Conservation (phyloP, 1,284 basidiomycete genomes). For the Moesziomyces globuligerus region DNA sequence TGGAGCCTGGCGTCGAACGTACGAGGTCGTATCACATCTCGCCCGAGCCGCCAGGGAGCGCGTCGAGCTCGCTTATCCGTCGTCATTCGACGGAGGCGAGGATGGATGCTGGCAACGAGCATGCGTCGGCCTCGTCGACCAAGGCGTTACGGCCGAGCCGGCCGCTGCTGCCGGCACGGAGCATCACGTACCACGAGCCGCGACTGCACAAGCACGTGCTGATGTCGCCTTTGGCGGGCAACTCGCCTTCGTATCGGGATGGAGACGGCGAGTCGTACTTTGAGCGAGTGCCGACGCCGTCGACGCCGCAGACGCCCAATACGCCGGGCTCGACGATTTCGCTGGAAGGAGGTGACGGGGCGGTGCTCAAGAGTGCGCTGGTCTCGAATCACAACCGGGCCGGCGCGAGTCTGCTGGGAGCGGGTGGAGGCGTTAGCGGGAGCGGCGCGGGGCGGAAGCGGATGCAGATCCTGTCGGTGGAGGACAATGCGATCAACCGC, state of each 20-base stretch:
- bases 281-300: slow-evolving; percentile 31
- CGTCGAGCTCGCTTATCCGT: slow-evolving; percentile 45
- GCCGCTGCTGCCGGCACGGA: slow-evolving; percentile 56
- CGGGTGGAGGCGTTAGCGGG: slow-evolving; percentile 8
- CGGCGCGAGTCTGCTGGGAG: slow-evolving; percentile 8
- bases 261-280: slow-evolving; percentile 46
- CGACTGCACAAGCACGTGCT: slow-evolving; percentile 56
- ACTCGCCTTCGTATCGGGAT: slow-evolving; percentile 20
- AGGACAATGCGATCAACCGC: slow-evolving; percentile 63
- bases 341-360: slow-evolving; percentile 70
- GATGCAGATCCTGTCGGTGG: slow-evolving; percentile 57
- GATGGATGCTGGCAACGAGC: slow-evolving; percentile 29
- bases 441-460: slow-evolving; percentile 34
- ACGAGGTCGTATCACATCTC: slow-evolving; percentile 54
- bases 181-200: slow-evolving; percentile 65
- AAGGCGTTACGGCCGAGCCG: slow-evolving; percentile 22
- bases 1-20: slow-evolving; percentile 27
- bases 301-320: slow-evolving; percentile 66
- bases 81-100: slow-evolving; percentile 60
- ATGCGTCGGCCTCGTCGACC: slow-evolving; percentile 7
- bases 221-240: slow-evolving; percentile 50
- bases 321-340: slow-evolving; percentile 68
- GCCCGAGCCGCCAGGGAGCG: slow-evolving; percentile 46
- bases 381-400: slow-evolving; percentile 16
- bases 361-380: slow-evolving; percentile 69